phyloP scores from a whole-genome alignment of 345 rosid genomes.

The Mercurialis annua region DNA sequence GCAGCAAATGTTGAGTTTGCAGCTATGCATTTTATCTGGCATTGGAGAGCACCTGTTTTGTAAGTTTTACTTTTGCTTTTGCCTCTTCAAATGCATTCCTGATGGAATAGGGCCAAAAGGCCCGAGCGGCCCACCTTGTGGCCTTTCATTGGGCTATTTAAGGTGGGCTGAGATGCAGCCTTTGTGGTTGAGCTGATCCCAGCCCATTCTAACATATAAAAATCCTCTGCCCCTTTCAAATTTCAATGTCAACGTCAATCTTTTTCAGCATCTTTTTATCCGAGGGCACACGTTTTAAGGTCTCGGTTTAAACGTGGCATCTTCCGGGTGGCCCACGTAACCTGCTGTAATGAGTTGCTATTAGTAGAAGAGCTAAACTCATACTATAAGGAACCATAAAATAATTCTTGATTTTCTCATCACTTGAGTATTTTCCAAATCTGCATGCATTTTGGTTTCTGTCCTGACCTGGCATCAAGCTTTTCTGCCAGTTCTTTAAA shows the following conservation, averaged over 20 bases:
- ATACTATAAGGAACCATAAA: background rate
- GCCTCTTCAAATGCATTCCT: too few species aligned
- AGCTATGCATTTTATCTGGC: too few species aligned
- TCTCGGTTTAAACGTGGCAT: background rate
- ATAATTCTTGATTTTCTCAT: background rate
- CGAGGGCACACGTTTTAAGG: background rate
- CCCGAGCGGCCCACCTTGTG: too few species aligned
- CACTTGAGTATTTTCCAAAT: too few species aligned
- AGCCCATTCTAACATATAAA: background rate
- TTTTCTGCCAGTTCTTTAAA: too few species aligned
- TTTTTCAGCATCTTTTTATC: too few species aligned
- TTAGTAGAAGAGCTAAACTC: background rate
- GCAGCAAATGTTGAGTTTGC: too few species aligned
- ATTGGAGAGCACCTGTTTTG: too few species aligned
- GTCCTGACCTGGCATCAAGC: background rate
- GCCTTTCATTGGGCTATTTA: too few species aligned
- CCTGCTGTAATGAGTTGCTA: background rate
- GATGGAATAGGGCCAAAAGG: too few species aligned
- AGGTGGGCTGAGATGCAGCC: background rate
- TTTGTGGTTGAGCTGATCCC: background rate
- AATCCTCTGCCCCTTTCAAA: background rate
- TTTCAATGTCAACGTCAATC: background rate
- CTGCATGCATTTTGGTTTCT: too few species aligned
- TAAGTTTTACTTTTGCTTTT: too few species aligned
- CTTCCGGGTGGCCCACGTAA: background rate